These are phyloP conservation scores for Coemansia reversa DNA, from an alignment of 192 early-diverging fungal genomes.

Conservation along the genomic window DNA sequence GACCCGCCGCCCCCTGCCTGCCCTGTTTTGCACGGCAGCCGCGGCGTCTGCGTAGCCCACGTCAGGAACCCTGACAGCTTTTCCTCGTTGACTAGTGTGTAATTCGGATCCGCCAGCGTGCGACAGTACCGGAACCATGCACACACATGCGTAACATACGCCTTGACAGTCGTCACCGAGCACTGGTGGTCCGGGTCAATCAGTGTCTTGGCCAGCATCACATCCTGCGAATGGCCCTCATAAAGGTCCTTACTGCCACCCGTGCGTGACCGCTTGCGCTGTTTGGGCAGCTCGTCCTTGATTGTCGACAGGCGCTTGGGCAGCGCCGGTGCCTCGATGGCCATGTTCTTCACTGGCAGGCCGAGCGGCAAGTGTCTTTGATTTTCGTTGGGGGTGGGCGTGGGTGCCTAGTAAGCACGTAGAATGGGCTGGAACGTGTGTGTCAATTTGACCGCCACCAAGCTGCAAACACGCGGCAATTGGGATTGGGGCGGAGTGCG, in stretches of 20 bases:
- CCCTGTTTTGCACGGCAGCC: constrained; percentile 52
- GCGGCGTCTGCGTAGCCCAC: constrained; percentile 55
- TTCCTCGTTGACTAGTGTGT: constrained; percentile 50
- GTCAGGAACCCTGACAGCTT: constrained; percentile 55
- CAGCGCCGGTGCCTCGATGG: constrained; percentile 18
- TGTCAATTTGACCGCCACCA: not conserved
- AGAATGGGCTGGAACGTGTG: too few relatives aligned
- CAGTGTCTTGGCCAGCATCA: constrained; percentile 55
- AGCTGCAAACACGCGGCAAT: constrained; percentile 4
- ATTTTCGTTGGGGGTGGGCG: not conserved
- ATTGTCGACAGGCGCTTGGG: constrained; percentile 36
- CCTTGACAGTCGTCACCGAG: constrained; percentile 55
- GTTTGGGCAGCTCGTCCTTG: constrained; percentile 38
- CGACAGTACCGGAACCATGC: constrained; percentile 57
- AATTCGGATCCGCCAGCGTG: constrained; percentile 48
- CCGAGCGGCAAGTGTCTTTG: not conserved
- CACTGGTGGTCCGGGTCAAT: constrained; percentile 57
- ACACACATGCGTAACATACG: constrained; percentile 53
- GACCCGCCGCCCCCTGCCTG: constrained; percentile 43
- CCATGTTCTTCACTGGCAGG: not conserved
- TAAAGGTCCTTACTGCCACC: constrained; percentile 56
- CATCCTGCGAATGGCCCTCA: constrained; percentile 55
- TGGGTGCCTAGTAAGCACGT: not conserved
- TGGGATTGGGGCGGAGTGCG: constrained; percentile 16
- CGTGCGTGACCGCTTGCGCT: constrained; percentile 55